These are phyloP conservation scores for Amyloporia xantha DNA, from an alignment of 768 basidiomycete species.

Conservation along the genomic window DNA sequence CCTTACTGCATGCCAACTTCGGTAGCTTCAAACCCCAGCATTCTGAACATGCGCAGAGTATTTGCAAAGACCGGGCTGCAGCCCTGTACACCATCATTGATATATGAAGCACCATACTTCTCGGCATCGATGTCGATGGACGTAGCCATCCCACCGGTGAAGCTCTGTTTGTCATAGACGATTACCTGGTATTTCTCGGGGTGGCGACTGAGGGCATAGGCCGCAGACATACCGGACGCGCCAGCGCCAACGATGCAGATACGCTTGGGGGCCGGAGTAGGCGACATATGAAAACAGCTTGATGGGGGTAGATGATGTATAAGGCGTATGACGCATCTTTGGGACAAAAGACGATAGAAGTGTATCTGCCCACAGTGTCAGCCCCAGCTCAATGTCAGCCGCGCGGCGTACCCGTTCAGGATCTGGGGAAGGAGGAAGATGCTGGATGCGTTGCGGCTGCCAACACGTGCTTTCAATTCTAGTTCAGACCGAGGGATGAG, in stretches of 20 bases:
- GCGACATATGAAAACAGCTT: constrained; percentile 3
- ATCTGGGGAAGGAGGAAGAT: too few species aligned
- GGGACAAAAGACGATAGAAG: not conserved
- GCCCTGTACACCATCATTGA: constrained; percentile 32
- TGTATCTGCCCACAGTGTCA: not conserved
- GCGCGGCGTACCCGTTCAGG: not conserved
- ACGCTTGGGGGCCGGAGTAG: constrained; percentile 12
- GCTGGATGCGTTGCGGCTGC: too few species aligned
- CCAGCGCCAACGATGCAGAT: constrained; percentile 24
- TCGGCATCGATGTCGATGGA: constrained; percentile 25
- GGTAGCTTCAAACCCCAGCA: constrained; percentile 27
- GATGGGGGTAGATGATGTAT: not conserved
- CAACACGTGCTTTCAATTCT: too few species aligned
- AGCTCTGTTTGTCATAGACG: constrained; percentile 25
- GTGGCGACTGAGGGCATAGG: constrained; percentile 27
- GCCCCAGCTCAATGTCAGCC: not conserved
- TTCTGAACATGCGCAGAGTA: constrained; percentile 28
- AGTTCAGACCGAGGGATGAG: too few species aligned
- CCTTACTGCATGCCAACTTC: constrained; percentile 29
- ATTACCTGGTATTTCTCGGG: constrained; percentile 26
- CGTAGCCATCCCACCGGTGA: constrained; percentile 29
- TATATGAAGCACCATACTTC: constrained; percentile 28
- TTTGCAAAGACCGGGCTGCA: constrained; percentile 31
- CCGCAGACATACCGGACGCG: constrained; percentile 28
- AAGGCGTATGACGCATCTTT: too few species aligned